Base-by-base conservation (phyloP, 495 filamentous ascomycete genomes). In the Chlorociboria aeruginascens region DNA sequence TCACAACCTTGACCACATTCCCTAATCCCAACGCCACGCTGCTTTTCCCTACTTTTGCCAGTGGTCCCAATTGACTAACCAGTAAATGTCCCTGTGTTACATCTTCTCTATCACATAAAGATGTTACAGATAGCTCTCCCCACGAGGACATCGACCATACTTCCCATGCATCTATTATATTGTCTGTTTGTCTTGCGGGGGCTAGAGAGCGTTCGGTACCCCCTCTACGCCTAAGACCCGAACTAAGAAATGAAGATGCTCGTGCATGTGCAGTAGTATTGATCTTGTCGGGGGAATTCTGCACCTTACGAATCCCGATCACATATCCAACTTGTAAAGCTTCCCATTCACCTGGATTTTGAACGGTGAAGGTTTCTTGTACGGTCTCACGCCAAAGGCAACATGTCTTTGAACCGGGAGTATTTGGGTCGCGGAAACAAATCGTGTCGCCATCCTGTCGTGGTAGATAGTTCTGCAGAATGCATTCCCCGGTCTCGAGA, bases 21-120 rank as follows among this genome's bases (percentile, higher is more conserved):
- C 81, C 83, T 32, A 84, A 74, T 0, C 71, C 80, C 1, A 87
- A 70, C 1, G 78, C 82, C 11, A 85, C 67, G 39, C 71, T 78
- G 39, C 67, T 57, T 13, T 69, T 68, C 6, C 82, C 81, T 6
- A 83, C 58, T 45, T 67, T 66, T 6, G 66, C 61, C 48, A 82
- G 72, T 0, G 81, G 81, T 0, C 83, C 83, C 0, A 76, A 60
- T 43, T 65, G 66, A 12, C 69, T 69, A 12, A 84, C 78, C 34
- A 83, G 69, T 4, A 87, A 66, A 36, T 76, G 64, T 8, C 65
- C 52, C 6, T 43, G 25, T 9, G 40, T 40, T n/a, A 32, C 17
- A 3, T 52, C 53, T 3, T 63, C 54, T n/a, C 62, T 57, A 10
- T 62, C 14, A 71, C 59, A 40, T 62, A 61, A 49, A 0, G 53